Evolutionary conservation across 352 stramenopile genomes (phyloP), one percentile per base, ranked within the genome.

Genomic region (Plasmopara halstedii): DNA sequence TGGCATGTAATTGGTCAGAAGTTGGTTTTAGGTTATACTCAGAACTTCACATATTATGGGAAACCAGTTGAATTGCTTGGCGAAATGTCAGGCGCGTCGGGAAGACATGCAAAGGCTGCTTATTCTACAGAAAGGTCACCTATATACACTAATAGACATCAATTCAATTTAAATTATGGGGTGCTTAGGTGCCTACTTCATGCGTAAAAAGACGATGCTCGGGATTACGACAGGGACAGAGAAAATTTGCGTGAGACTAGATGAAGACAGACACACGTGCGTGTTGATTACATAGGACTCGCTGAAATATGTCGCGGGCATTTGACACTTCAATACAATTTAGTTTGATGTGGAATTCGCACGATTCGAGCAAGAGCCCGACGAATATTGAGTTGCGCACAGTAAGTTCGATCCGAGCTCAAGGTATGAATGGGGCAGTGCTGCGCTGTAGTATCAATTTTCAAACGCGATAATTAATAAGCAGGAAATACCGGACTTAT

Each of bases 11-110:
- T n/a, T n/a, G n/a, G n/a, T n/a, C n/a, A n/a, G n/a, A n/a, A n/a
- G n/a, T n/a, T n/a, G n/a, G n/a, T n/a, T n/a, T n/a, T n/a, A n/a
- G n/a, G n/a, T n/a, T n/a, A n/a, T n/a, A n/a, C n/a, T n/a, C n/a
- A n/a, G n/a, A n/a, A n/a, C n/a, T n/a, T n/a, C n/a, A n/a, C n/a
- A n/a, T n/a, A n/a, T n/a, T n/a, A 66, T 91, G 79, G 79, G 79
- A 40, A 91, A 91, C 58, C 56, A 74, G 47, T 67, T 91, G 51
- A 88, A 86, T 53, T 91, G 79, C 58, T 49, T 88, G 13, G 65
- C 78, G 65, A 72, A 88, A 55, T 91, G 79, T 51, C 74, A 81
- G 40, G 58, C 67, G 44, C 64, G 78, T 22, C 67, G 78, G 23
- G 76, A 91, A 59, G 64, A 67, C 41, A 55, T 69, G 20, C 70